phyloP scores from a whole-genome alignment of 495 filamentous ascomycete genomes.

The Aspergillus affinis region DNA sequence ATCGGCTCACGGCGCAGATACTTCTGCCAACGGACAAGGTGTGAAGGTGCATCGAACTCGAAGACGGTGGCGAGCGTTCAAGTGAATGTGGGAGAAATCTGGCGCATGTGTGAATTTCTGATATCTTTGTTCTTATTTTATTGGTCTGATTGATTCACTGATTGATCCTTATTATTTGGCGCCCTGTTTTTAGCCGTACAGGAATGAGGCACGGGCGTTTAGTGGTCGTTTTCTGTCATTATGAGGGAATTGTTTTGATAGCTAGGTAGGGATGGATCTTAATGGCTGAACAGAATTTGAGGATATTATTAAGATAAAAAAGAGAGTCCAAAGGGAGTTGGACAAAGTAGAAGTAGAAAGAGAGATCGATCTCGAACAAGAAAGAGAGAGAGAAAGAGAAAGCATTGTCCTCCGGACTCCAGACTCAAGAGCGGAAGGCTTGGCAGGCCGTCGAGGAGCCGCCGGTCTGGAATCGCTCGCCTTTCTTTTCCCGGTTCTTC shows the following conservation, averaged over 20 bases:
- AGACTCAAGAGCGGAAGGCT: conserved; percentile 1
- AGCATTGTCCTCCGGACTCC: too few species aligned
- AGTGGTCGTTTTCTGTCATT: not conserved
- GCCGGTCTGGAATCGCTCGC: conserved; percentile 21
- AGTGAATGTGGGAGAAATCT: conserved; percentile 12
- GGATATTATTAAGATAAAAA: not conserved
- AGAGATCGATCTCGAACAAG: not conserved
- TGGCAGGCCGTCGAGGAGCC: conserved; percentile 15
- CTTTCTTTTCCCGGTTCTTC: conserved; percentile 10
- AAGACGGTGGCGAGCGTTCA: conserved; percentile 39
- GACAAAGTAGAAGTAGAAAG: not conserved
- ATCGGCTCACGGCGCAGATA: conserved; percentile 9
- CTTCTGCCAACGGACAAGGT: conserved; percentile 10
- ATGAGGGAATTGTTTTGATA: not conserved
- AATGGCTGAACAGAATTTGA: not conserved
- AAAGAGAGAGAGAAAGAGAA: not conserved
- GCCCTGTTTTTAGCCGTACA: not conserved
- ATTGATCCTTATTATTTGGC: not conserved
- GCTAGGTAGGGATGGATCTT: not conserved
- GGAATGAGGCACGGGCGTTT: not conserved
- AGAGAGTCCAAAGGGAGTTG: not conserved
- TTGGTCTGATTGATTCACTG: conserved; percentile 2
- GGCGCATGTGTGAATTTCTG: conserved; percentile 9
- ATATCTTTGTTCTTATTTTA: conserved; percentile 9
- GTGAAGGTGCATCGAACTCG: conserved; percentile 41